These are phyloP conservation scores for Pulicaria dysenterica DNA, from an alignment of 129 eudicot species.

Conservation along the genomic window DNA sequence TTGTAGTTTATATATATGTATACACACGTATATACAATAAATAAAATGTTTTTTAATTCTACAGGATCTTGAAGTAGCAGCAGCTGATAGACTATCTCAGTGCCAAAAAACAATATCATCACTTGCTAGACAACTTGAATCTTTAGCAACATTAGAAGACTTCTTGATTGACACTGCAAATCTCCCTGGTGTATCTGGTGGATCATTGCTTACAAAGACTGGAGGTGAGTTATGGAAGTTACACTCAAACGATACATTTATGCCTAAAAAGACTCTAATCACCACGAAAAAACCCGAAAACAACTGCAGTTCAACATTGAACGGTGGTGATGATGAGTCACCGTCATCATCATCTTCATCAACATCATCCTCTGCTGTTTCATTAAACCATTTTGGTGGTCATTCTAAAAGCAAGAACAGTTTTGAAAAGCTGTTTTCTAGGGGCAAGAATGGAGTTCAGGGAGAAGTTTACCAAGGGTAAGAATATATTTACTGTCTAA, in stretches of 20 bases:
- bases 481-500: slow-evolving; percentile 7
- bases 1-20: too few species aligned
- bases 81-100: slow-evolving; percentile 78
- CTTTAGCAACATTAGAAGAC: slow-evolving; percentile 81
- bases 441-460: slow-evolving; percentile 58
- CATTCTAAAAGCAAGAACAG: slow-evolving; percentile 55
- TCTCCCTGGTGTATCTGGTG: slow-evolving; percentile 52
- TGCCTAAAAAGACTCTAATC: slow-evolving; percentile 45
- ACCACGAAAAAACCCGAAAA: slow-evolving; percentile 31
- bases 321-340: slow-evolving; percentile 45
- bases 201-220: slow-evolving; percentile 39
- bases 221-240: slow-evolving; percentile 49
- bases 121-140: slow-evolving; percentile 60
- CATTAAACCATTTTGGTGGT: slow-evolving; percentile 34
- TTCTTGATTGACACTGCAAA: slow-evolving; percentile 70
- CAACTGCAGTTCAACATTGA: slow-evolving; percentile 17
- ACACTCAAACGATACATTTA: slow-evolving; percentile 44
- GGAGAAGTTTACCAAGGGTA: slow-evolving; percentile 41
- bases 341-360: slow-evolving; percentile 50
- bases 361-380: slow-evolving; percentile 47
- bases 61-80: slow-evolving; percentile 68
- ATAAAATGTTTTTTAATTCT: not conserved
- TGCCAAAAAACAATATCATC: slow-evolving; percentile 84
- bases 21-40: too few species aligned
- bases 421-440: slow-evolving; percentile 63